phyloP scores from a whole-genome alignment of 805 yeast species.

The Grigorovia humatica region DNA sequence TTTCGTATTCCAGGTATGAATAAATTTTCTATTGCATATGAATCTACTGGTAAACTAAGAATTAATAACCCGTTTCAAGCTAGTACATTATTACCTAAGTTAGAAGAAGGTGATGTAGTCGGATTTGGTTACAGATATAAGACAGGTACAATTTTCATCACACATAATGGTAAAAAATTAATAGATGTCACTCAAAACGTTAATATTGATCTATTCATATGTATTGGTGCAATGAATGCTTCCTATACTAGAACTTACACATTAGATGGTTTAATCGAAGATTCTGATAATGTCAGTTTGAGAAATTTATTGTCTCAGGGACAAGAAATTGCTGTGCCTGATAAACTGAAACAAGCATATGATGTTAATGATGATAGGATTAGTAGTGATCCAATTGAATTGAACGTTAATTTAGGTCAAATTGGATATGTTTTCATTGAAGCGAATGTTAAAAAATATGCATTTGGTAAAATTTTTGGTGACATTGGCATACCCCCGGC shows the following conservation, averaged over 20 bases:
- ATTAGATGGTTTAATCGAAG: constrained; percentile 27
- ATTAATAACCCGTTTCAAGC: constrained; percentile 51
- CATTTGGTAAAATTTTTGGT: constrained; percentile 42
- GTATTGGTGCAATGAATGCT: constrained; percentile 31
- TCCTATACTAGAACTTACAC: constrained; percentile 30
- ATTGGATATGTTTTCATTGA: constrained; percentile 72
- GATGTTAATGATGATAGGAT: constrained; percentile 13
- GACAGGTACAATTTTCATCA: constrained; percentile 79
- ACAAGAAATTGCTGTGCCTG: constrained; percentile 14
- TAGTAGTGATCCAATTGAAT: constrained; percentile 24
- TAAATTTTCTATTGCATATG: constrained; percentile 61
- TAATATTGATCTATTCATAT: constrained; percentile 34
- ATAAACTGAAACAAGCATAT: constrained; percentile 17
- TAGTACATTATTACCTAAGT: constrained; percentile 30
- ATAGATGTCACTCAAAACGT: constrained; percentile 71
- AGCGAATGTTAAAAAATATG: constrained; percentile 79
- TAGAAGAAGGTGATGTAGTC: constrained; percentile 80
- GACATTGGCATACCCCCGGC: constrained; percentile 38
- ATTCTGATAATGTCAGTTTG: constrained; percentile 25
- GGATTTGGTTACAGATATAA: constrained; percentile 84
- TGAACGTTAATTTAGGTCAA: constrained; percentile 69
- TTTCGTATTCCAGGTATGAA: constrained; percentile 69
- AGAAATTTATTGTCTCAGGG: constrained; percentile 20
- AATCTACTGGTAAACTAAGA: constrained; percentile 59
- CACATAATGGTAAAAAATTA: constrained; percentile 85